Conservation (phyloP, 2,329 filamentous ascomycete species). For the Colletotrichum sidae region DNA sequence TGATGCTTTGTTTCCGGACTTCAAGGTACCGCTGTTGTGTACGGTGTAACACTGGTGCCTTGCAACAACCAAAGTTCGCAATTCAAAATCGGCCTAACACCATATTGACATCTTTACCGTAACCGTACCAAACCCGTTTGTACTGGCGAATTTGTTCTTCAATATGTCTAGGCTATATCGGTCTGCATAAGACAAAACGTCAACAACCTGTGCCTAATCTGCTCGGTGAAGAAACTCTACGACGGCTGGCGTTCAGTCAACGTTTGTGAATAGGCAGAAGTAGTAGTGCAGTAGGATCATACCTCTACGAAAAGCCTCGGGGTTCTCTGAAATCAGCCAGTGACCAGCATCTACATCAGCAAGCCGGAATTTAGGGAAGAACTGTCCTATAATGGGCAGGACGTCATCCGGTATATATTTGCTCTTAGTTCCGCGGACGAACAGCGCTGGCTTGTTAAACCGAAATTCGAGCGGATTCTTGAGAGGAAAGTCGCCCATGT, state of each 20-base stretch:
- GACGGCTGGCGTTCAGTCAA: constrained; percentile 59
- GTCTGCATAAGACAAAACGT: too few relatives aligned
- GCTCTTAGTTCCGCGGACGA: constrained; percentile 82
- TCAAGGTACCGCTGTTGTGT: too few relatives aligned
- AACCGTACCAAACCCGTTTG: too few relatives aligned
- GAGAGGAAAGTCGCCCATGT: constrained; percentile 92
- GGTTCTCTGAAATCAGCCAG: constrained; percentile 92
- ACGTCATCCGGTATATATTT: constrained; percentile 85
- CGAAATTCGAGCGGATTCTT: constrained; percentile 74
- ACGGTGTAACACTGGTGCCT: too few relatives aligned
- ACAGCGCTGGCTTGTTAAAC: constrained; percentile 83
- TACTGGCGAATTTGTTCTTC: too few relatives aligned
- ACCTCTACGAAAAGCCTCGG: constrained; percentile 82
- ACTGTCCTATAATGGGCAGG: constrained; percentile 81
- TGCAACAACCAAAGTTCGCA: too few relatives aligned
- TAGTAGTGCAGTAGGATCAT: constrained; percentile 43
- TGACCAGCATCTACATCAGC: constrained; percentile 83
- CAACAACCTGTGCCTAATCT: constrained; percentile 50
- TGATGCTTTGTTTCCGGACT: too few relatives aligned
- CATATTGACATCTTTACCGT: too few relatives aligned
- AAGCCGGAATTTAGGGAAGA: constrained; percentile 83
- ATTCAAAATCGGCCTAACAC: too few relatives aligned
- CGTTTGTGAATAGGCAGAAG: background rate
- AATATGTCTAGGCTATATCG: too few relatives aligned
- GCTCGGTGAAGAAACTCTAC: constrained; percentile 69